phyloP scores from a whole-genome alignment of 2,329 filamentous ascomycete species.

The Metarhizium sp. region DNA sequence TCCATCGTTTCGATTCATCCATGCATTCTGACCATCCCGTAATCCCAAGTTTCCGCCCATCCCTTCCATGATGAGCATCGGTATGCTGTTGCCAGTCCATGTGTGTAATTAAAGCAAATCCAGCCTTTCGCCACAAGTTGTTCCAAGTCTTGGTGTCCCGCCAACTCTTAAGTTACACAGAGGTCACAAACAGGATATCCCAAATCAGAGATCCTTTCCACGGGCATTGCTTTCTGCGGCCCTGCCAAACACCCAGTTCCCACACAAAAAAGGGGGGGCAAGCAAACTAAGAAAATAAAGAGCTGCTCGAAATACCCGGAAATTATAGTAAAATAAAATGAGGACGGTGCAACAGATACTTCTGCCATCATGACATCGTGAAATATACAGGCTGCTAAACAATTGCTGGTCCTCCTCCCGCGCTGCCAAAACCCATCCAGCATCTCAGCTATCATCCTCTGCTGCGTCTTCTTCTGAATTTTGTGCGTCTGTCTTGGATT shows the following conservation, averaged over 20 bases:
- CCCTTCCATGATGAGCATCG: constrained; percentile 1
- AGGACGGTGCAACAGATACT: constrained; percentile 9
- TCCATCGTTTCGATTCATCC: constrained; percentile 35
- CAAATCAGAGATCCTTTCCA: not conserved
- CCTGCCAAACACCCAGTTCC: constrained; percentile 4
- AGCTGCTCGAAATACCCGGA: not conserved
- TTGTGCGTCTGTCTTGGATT: constrained; percentile 41
- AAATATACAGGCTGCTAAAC: constrained; percentile 16
- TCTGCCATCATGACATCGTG: constrained; percentile 27
- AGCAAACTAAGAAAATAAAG: not conserved
- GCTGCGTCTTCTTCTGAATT: constrained; percentile 31
- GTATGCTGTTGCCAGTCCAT: constrained; percentile 30
- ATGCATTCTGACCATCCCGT: constrained; percentile 32
- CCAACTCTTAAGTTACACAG: not conserved
- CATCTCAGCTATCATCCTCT: constrained; percentile 16
- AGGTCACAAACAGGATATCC: not conserved
- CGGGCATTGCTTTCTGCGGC: not conserved
- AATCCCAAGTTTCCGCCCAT: constrained; percentile 14
- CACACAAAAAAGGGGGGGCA: constrained; percentile 7
- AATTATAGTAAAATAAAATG: constrained; percentile 5
- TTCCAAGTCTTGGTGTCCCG: not conserved
- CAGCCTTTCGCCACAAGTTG: not conserved
- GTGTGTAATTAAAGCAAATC: constrained; percentile 23
- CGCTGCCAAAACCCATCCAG: not conserved
- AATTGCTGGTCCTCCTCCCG: not conserved